Conservation (phyloP, 495 filamentous ascomycete genomes). For the Apodospora peruviana region DNA sequence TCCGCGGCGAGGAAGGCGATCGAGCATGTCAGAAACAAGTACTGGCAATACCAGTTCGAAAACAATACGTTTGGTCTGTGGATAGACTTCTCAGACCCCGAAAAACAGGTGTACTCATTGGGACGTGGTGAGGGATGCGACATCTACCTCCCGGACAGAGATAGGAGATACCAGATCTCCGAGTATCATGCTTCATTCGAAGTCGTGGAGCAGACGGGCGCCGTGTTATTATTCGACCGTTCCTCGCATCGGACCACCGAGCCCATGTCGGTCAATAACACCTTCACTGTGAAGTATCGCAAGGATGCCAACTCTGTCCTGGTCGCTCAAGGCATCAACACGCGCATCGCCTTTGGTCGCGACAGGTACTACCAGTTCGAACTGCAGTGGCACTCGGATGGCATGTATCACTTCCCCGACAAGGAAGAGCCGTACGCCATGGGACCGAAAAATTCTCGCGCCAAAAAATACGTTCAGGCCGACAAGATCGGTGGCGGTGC, state of each 20-base stretch:
- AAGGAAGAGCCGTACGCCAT: constrained; percentile 16
- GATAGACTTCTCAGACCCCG: constrained; percentile 16
- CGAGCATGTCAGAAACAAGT: constrained; percentile 12
- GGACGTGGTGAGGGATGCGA: constrained; percentile 15
- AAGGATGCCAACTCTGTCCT: constrained; percentile 19
- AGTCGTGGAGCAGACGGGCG: constrained; percentile 18
- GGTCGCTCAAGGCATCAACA: constrained; percentile 23
- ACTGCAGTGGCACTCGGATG: constrained; percentile 18
- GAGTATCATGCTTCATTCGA: constrained; percentile 23
- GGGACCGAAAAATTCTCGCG: constrained; percentile 15
- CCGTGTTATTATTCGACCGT: constrained; percentile 24
- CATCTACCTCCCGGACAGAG: constrained; percentile 22
- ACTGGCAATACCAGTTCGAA: constrained; percentile 8
- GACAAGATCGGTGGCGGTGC: constrained; percentile 22
- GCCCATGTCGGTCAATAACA: constrained; percentile 7
- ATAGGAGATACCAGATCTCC: constrained; percentile 15
- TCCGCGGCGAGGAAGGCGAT: constrained; percentile 7
- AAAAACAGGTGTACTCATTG: constrained; percentile 11
- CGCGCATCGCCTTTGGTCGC: constrained; percentile 22
- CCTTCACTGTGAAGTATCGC: constrained; percentile 17
- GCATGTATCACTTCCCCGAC: constrained; percentile 14
- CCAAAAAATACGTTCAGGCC: constrained; percentile 18
- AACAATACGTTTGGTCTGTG: constrained; percentile 16
- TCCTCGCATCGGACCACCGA: constrained; percentile 16
- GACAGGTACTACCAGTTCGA: constrained; percentile 25